Base-by-base conservation (phyloP, 1,284 basidiomycete genomes). In the Neonothopanus nambi region DNA sequence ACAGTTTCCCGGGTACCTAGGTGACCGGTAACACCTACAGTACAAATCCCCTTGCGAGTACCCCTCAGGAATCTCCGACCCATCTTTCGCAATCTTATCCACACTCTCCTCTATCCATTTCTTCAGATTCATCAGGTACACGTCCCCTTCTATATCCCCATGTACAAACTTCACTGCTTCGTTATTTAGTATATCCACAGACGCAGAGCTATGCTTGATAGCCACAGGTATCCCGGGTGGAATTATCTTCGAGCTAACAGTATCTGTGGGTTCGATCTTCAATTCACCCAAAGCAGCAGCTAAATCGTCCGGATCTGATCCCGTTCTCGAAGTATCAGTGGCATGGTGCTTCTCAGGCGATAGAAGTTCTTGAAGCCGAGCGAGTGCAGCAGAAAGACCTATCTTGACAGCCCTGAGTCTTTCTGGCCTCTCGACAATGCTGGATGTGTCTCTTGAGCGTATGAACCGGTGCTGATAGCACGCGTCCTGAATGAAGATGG, bases 401-500 rank as follows among this genome's bases (percentile, higher is more conserved):
- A 89, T 63, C 55, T 87, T 84, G 42, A 95, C 82, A 0, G 93
- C 93, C 42, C 86, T 80, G 13, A 97, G 71, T n/a, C 94, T 82
- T 67, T 95, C 90, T 0, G 93, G 94, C n/a, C 91, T 80, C 66
- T 97, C 94, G 18, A 94, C 84, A 54, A 95, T 86, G 51, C 77
- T 75, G 0, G 87, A 90, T 1, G 77, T 76, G 62, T 92, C 85
- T 51, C 80, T 73, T 12, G 85, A 84, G 15, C 93, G 85, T 54
- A 93, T 91, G 65, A 85, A 95, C 48, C 78, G 80, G 67, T 97
- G 94, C 51, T 80, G 72, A 9, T 84, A 73, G 64, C 89, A 91
- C 9, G 80, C 78, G 57, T 87, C 82, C 67, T 91, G 89, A 12
- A 91, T 65, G 54, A 77, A 78, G 33, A 76, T 64, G 0, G 59